These are phyloP conservation scores for Fusarium newnesense DNA, from an alignment of 2,329 filamentous ascomycete genomes.

Conservation along the genomic window DNA sequence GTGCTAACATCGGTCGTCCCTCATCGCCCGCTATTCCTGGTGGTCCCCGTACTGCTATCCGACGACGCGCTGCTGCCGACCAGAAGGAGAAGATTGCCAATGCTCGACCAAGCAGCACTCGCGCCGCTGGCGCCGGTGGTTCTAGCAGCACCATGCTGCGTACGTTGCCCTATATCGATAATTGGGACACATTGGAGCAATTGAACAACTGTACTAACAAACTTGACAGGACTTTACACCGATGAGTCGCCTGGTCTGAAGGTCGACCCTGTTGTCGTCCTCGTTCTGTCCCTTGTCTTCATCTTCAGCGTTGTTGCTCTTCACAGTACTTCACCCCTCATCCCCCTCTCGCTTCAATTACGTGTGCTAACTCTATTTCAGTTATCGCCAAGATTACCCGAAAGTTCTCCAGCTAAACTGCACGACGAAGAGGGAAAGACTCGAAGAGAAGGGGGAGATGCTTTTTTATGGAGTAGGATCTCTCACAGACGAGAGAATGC, in stretches of 20 bases:
- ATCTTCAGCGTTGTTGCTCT: conserved; percentile 98
- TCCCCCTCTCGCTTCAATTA: background rate
- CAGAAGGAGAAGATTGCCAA: conserved; percentile 98
- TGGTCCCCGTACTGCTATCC: conserved; percentile 93
- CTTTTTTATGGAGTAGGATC: conserved; percentile 37
- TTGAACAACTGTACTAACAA: conserved; percentile 42
- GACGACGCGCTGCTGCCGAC: conserved; percentile 93
- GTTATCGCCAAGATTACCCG: conserved; percentile 96
- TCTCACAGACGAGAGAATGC: conserved; percentile 32
- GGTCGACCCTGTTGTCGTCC: conserved; percentile 96
- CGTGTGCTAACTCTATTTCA: conserved; percentile 52
- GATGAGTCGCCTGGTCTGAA: conserved; percentile 97
- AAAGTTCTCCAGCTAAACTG: conserved; percentile 76
- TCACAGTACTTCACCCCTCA: conserved; percentile 76
- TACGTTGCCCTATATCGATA: conserved; percentile 62
- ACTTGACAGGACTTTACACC: conserved; percentile 82
- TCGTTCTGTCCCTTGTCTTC: conserved; percentile 96
- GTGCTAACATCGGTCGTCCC: conserved; percentile 78
- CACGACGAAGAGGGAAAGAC: conserved; percentile 12
- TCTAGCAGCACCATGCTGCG: conserved; percentile 99
- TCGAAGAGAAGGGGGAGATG: conserved; percentile 15
- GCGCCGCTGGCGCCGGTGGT: conserved; percentile 92
- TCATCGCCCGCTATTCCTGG: conserved; percentile 91
- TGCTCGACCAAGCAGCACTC: conserved; percentile 89
- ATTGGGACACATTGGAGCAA: background rate